Evolutionary conservation across 2,329 filamentous ascomycete species (phyloP).

Genomic region (Neofusicoccum kwambonambiense): DNA sequence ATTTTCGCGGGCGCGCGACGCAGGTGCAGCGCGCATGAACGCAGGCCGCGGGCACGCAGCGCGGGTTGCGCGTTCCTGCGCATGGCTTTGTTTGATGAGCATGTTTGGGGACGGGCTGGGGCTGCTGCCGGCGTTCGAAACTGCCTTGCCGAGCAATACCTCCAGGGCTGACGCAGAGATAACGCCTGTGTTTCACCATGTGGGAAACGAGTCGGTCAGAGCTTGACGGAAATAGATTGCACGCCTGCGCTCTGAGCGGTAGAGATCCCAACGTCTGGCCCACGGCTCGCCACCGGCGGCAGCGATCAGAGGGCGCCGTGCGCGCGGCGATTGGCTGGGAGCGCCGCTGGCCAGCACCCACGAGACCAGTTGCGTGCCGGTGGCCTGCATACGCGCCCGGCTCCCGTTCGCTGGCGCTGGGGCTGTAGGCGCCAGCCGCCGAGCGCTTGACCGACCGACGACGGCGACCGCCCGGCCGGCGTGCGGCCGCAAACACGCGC

Average conservation of each 20-base stretch:
- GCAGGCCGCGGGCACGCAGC: background rate
- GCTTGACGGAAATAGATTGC: background rate
- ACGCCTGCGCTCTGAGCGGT: background rate
- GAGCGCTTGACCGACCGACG: background rate
- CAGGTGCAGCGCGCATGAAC: background rate
- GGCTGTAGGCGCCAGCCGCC: background rate
- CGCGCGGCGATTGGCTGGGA: background rate
- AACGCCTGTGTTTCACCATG: background rate
- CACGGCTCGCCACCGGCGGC: background rate
- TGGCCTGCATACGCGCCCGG: slow-evolving; percentile 8
- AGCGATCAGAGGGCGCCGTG: background rate
- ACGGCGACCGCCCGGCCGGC: background rate
- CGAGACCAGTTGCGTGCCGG: background rate
- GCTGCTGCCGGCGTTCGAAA: background rate
- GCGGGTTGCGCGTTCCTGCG: background rate
- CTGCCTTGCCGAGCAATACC: background rate
- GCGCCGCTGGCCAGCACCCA: background rate
- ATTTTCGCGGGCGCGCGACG: background rate
- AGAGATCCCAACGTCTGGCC: background rate
- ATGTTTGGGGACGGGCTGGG: background rate
- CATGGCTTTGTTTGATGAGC: slow-evolving; percentile 4
- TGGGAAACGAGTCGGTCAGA: slow-evolving; percentile 1
- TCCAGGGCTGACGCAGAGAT: slow-evolving; percentile 4
- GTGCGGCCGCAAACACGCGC: background rate
- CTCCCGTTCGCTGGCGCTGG: background rate